Percentiles rank a stretch among this genome's conserved stretches.
Evolutionary conservation across 108 stramenopile species (phyloP).

Genomic region (Cyclotella kingstonii): DNA sequence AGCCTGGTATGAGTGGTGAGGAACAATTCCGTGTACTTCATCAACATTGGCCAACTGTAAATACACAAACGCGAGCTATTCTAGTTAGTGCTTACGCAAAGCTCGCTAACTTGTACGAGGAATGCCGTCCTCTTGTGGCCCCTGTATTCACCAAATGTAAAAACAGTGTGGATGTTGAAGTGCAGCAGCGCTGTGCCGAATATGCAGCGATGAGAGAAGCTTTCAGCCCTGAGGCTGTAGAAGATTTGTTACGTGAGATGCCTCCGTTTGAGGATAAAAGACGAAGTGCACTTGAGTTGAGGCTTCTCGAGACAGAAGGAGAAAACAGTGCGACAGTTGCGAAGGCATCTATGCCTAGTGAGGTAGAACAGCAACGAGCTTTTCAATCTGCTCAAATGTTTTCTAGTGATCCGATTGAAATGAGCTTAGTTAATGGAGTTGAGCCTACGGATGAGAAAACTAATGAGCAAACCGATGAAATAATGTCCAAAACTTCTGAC

Average conservation of each 20-base stretch:
- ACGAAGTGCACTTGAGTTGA: slow-evolving; percentile 75
- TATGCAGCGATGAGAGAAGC: slow-evolving; percentile 87
- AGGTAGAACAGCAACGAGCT: slow-evolving; percentile 74
- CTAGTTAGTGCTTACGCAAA: slow-evolving; percentile 94
- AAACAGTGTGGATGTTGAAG: slow-evolving; percentile 87
- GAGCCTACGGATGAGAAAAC: slow-evolving; percentile 49
- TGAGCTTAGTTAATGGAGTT: slow-evolving; percentile 19
- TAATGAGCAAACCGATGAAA: slow-evolving; percentile 62
- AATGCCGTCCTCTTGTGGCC: slow-evolving; percentile 85
- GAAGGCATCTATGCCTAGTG: slow-evolving; percentile 82
- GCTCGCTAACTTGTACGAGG: slow-evolving; percentile 92
- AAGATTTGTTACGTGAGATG: slow-evolving; percentile 92
- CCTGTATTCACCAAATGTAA: slow-evolving; percentile 85
- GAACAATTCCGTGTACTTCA: slow-evolving; percentile 94
- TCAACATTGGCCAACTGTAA: slow-evolving; percentile 89
- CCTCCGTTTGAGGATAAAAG: slow-evolving; percentile 91
- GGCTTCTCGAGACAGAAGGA: slow-evolving; percentile 81
- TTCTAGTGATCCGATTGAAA: slow-evolving; percentile 21
- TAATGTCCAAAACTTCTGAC: slow-evolving; percentile 6
- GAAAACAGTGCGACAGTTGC: slow-evolving; percentile 82
- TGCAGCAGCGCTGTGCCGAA: slow-evolving; percentile 91
- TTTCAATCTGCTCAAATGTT: slow-evolving; percentile 54
- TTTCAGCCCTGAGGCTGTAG: slow-evolving; percentile 81
- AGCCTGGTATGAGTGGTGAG: slow-evolving; percentile 88
- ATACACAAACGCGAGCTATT: slow-evolving; percentile 73